A percentile compares a stretch with the other conserved stretches of the same genome.
These are phyloP conservation scores for Penicillium roqueforti DNA, from an alignment of 495 filamentous ascomycete species.

Conservation along the genomic window DNA sequence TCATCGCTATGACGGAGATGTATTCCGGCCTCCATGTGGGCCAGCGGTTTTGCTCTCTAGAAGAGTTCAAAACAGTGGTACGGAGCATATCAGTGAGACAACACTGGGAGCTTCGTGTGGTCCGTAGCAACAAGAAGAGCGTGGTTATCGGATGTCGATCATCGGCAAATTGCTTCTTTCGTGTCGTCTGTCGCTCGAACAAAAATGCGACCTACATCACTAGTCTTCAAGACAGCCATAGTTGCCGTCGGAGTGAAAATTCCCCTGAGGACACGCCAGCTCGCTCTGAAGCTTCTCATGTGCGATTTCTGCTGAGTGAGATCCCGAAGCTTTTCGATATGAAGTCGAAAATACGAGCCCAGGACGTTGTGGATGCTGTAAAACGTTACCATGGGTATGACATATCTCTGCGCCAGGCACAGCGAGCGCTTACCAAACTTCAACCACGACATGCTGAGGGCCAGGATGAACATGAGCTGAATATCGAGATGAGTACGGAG, in stretches of 20 bases:
- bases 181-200: conserved; percentile 46
- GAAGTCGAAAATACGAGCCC: conserved; percentile 36
- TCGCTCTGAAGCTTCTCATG: conserved; percentile 47
- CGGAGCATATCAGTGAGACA: conserved; percentile 45
- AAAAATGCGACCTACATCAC: conserved; percentile 47
- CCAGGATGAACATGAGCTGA: conserved; percentile 19
- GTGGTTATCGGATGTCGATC: conserved; percentile 46
- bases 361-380: conserved; percentile 42
- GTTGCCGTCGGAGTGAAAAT: conserved; percentile 34
- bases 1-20: conserved; percentile 39
- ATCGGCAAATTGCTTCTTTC: conserved; percentile 41
- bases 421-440: conserved; percentile 41
- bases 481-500: conserved; percentile 20
- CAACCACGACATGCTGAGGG: conserved; percentile 30
- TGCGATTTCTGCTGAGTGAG: conserved; percentile 42
- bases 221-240: conserved; percentile 44
- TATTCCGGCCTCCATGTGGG: conserved; percentile 44
- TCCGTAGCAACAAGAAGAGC: conserved; percentile 46
- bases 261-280: conserved; percentile 36
- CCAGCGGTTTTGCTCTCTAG: conserved; percentile 42
- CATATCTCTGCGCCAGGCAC: conserved; percentile 45
- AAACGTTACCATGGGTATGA: conserved; percentile 48
- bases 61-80: conserved; percentile 42
- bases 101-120: conserved; percentile 46
- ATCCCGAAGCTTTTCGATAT: conserved; percentile 48